These are phyloP conservation scores for Primulina eburnea DNA, from an alignment of 257 asterid genomes.

Conservation along the genomic window DNA sequence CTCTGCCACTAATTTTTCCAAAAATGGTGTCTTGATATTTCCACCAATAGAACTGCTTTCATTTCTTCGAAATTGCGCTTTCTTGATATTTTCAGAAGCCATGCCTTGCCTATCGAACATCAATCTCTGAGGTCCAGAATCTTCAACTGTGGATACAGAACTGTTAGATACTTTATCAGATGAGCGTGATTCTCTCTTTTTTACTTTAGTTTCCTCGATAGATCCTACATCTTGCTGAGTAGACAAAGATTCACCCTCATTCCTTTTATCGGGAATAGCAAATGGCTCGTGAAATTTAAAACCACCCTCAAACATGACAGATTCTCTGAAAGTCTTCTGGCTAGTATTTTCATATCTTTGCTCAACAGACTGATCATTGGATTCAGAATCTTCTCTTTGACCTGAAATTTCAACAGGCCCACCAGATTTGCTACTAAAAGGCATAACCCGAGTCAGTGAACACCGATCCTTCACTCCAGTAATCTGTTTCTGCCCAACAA, in stretches of 20 bases:
- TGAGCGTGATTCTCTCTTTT: conserved; percentile 32
- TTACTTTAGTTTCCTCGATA: conserved; percentile 30
- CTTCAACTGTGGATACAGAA: conserved; percentile 42
- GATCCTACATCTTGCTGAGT: conserved; percentile 40
- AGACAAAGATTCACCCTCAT: conserved; percentile 36
- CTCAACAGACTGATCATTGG: conserved; percentile 30
- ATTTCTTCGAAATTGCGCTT: conserved; percentile 38
- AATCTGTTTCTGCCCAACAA: conserved; percentile 32
- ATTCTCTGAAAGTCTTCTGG: conserved; percentile 36
- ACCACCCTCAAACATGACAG: conserved; percentile 39
- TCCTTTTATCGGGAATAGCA: conserved; percentile 42
- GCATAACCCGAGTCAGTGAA: conserved; percentile 30
- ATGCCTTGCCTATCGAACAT: conserved; percentile 40
- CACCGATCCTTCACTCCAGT: conserved; percentile 34
- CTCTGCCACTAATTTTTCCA: conserved; percentile 41
- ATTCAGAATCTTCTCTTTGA: conserved; percentile 41
- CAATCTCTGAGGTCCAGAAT: conserved; percentile 46
- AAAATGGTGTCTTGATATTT: conserved; percentile 33
- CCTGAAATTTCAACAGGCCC: conserved; percentile 33
- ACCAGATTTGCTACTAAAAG: conserved; percentile 31
- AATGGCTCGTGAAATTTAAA: conserved; percentile 46
- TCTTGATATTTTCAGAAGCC: conserved; percentile 44
- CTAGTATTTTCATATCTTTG: conserved; percentile 36
- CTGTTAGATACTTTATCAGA: conserved; percentile 31
- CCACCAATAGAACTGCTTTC: conserved; percentile 37